Percentiles rank a stretch among this genome's conserved stretches.
Evolutionary conservation across 2,329 filamentous ascomycete species (phyloP).

Genomic region (Penicillium olsonii): DNA sequence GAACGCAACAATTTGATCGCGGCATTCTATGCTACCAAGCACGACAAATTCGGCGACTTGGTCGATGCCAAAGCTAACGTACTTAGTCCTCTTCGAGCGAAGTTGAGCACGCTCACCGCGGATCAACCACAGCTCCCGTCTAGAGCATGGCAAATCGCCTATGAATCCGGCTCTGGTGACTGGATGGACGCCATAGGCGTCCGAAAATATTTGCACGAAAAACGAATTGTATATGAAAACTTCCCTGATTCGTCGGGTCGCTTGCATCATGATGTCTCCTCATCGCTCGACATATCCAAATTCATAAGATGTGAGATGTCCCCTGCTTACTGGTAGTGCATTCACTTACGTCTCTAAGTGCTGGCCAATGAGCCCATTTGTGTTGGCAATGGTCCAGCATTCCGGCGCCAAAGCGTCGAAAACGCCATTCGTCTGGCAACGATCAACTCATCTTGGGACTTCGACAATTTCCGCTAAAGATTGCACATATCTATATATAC

Average conservation of each 20-base stretch:
- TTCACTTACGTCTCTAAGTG: conserved; percentile 17
- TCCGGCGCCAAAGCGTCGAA: conserved; percentile 24
- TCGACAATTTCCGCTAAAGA: conserved; percentile 14
- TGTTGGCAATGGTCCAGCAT: conserved; percentile 25
- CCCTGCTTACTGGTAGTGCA: background rate
- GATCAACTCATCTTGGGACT: conserved; percentile 10
- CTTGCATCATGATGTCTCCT: conserved; percentile 7
- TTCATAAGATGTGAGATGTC: conserved; percentile 21
- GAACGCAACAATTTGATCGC: conserved; percentile 22
- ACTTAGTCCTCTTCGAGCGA: conserved; percentile 12
- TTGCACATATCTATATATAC: background rate
- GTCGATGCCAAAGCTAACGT: conserved; percentile 19
- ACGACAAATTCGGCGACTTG: conserved; percentile 17
- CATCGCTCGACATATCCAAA: conserved; percentile 12
- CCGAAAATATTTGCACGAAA: conserved; percentile 22
- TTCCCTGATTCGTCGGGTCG: conserved; percentile 8
- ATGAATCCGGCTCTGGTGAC: conserved; percentile 14
- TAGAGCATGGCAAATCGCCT: conserved; percentile 19
- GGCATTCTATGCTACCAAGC: conserved; percentile 12
- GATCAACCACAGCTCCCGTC: conserved; percentile 14
- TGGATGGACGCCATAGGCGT: conserved; percentile 29
- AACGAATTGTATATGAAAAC: conserved; percentile 15
- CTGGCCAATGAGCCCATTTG: conserved; percentile 20
- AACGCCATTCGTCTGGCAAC: conserved; percentile 21
- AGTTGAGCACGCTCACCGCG: conserved; percentile 9